Evolutionary conservation across 306 rosid genomes (phyloP).

Genomic region (Trifolium pratense): DNA sequence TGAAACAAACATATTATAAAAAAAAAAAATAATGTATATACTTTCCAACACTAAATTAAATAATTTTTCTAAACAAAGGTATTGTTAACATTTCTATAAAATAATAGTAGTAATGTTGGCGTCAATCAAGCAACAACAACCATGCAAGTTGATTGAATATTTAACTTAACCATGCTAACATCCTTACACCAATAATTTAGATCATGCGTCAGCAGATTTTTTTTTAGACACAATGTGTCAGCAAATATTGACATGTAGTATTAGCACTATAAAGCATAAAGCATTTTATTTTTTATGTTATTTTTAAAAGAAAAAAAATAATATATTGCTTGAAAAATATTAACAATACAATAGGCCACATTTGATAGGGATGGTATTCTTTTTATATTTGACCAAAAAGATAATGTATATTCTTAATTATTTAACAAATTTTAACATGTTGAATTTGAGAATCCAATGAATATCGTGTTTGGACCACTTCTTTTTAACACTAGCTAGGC

Average conservation of each 20-base stretch:
- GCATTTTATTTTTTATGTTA: no score
- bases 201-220: no score
- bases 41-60: no score
- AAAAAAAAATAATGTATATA: no score
- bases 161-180: conserved; percentile 9
- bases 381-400: not conserved
- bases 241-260: conserved; percentile 26
- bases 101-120: no score
- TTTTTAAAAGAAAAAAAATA: no score
- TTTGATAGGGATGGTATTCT: not conserved
- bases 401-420: not conserved
- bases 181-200: conserved; percentile 39
- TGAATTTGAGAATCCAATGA: not conserved
- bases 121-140: not conserved
- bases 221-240: conserved; percentile 2
- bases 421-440: not conserved
- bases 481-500: not conserved
- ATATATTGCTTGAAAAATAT: not conserved
- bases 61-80: no score
- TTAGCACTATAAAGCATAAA: no score
- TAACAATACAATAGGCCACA: not conserved
- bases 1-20: no score
- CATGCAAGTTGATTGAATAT: conserved; percentile 26
- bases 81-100: no score
- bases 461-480: not conserved